Percentiles rank a stretch among this genome's conserved stretches.
Conservation (phyloP, 1,284 basidiomycete species). For the Kwoniella shivajii region DNA sequence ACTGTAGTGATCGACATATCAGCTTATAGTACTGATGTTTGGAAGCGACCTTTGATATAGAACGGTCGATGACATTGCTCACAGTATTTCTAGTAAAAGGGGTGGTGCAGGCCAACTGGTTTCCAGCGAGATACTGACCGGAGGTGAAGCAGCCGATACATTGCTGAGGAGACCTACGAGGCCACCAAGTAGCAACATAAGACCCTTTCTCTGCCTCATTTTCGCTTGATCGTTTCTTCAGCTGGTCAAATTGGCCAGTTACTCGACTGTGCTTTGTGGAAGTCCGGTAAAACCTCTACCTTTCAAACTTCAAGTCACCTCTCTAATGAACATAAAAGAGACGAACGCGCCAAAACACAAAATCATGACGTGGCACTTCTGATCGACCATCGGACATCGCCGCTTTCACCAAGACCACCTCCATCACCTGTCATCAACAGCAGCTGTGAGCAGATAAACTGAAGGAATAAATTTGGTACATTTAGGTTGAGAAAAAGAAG, state of each 20-base stretch:
- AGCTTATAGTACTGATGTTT: not conserved
- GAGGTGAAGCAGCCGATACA: constrained; percentile 58
- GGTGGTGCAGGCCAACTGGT: constrained; percentile 79
- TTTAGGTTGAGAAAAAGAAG: too few relatives aligned
- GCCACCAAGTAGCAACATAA: not conserved
- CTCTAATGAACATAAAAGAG: too few relatives aligned
- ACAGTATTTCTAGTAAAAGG: constrained; percentile 80
- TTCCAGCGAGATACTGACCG: constrained; percentile 73
- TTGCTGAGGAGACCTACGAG: not conserved
- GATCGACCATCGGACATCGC: not conserved
- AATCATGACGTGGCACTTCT: constrained; percentile 17
- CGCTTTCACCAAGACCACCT: too few relatives aligned
- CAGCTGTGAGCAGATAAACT: too few relatives aligned
- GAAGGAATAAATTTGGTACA: too few relatives aligned
- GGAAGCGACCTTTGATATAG: not conserved
- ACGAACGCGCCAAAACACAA: not conserved
- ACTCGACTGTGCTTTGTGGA: too few relatives aligned
- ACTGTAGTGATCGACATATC: constrained; percentile 49
- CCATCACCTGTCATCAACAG: too few relatives aligned
- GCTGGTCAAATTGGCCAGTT: too few relatives aligned
- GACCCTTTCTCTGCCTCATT: not conserved
- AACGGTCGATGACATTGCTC: too few relatives aligned
- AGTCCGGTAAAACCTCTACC: too few relatives aligned
- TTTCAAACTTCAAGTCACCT: too few relatives aligned
- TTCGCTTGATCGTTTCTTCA: too few relatives aligned